Percentiles rank a stretch among this genome's conserved stretches.
Conservation (phyloP, 2,329 filamentous ascomycete species). For the Ophiostoma himal-ulmi region DNA sequence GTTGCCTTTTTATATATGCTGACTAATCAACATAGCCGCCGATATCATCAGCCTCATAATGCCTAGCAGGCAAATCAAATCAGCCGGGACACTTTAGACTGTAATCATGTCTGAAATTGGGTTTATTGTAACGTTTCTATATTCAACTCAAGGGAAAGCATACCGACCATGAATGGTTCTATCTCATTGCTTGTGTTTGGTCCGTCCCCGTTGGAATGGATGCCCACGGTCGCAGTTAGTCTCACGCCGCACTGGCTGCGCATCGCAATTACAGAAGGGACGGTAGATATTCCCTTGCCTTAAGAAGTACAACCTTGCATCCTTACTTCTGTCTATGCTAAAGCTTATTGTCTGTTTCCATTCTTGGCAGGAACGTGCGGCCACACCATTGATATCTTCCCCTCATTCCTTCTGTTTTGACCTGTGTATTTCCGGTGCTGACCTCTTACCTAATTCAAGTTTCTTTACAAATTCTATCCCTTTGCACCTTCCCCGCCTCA, state of each 20-base stretch:
- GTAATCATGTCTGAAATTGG: not conserved
- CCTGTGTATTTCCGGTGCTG: not conserved
- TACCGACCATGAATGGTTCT: not conserved
- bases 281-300: not conserved
- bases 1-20: not conserved
- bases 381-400: not conserved
- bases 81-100: not conserved
- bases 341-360: not conserved
- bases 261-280: constrained; percentile 3
- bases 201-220: not conserved
- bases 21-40: not conserved
- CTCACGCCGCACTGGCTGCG: not conserved
- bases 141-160: not conserved
- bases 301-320: not conserved
- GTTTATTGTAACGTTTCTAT: not conserved
- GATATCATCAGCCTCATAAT: not conserved
- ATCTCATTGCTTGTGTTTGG: not conserved
- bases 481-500: not conserved
- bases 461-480: not conserved
- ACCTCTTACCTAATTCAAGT: not conserved
- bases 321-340: too few species aligned
- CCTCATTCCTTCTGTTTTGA: not conserved
- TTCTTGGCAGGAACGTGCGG: not conserved
- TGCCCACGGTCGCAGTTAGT: not conserved
- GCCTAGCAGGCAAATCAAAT: not conserved